Base-by-base conservation (phyloP, 23 red algal species). In the Porphyridium purpureum region DNA sequence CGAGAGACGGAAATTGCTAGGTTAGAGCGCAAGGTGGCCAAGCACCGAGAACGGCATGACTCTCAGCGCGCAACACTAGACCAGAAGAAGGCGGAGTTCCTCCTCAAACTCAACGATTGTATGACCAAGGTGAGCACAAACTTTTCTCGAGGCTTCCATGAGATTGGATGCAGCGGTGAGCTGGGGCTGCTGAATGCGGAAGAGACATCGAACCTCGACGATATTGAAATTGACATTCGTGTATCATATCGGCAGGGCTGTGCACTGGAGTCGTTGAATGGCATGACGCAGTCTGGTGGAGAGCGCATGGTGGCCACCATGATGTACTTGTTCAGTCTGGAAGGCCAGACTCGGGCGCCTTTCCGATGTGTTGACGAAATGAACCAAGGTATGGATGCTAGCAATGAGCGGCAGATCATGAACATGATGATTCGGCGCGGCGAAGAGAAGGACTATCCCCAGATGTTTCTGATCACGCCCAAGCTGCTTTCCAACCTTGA, bases 251-350 rank as follows among this genome's bases (percentile, higher is more conserved):
- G 90, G 0, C 73, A 83, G 2, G 68, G 55, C 27, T 66, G 66
- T 8, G 70, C 46, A 21, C 62, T 98, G 8, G 32, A 70, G 25
- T 35, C 60, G 11, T 51, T 98, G 6, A 72, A 63, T 42, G 72
- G 52, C 24, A 21, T 28, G 29, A 49, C 54, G n/a, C 77, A 98
- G 55, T 81, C 72, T 8, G 90, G 90, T 20, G 90, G 90, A 1
- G 90, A 98, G 59, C 76, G 80, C 29, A 98, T 98, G 90, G 78
- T 82, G 42, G 76, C 79, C 27, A 98, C 81, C 31, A 98, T 98
- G 90, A 21, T 77, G 2, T 66, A 52, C 33, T 11, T 67, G 23
- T 54, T 77, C 23, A 48, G 24, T n/a, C 36, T 69, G 59, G 31
- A 64, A 35, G 15, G 35, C n/a, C 5, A 26, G 21, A 44, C 47